phyloP scores from a whole-genome alignment of 441 rosid genomes.

The Viola pubescens region DNA sequence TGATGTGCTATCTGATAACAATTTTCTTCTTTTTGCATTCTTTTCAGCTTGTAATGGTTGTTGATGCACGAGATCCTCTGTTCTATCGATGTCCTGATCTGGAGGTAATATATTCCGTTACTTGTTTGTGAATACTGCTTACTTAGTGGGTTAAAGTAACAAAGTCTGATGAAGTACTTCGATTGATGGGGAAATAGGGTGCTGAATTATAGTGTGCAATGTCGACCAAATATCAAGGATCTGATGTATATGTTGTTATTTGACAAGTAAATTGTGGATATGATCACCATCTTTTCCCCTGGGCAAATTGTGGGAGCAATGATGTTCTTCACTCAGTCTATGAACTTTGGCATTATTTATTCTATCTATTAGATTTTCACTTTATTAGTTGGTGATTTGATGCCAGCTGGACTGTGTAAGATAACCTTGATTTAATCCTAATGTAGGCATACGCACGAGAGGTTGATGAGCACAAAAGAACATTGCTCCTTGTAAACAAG shows the following conservation, averaged over 20 bases:
- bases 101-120: slow-evolving; percentile 50
- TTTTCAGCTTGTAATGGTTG: slow-evolving; percentile 87
- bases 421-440: slow-evolving; percentile 9
- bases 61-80: slow-evolving; percentile 87
- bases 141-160: background rate
- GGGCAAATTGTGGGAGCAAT: background rate
- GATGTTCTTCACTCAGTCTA: too few relatives aligned
- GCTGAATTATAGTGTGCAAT: too few relatives aligned
- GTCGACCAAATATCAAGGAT: too few relatives aligned
- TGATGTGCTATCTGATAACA: background rate
- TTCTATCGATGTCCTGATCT: slow-evolving; percentile 92
- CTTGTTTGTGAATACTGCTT: slow-evolving; percentile 12
- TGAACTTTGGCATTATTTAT: too few relatives aligned
- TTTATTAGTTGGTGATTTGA: background rate
- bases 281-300: background rate
- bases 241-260: background rate
- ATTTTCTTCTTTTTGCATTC: background rate
- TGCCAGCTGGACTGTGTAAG: background rate
- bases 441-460: slow-evolving; percentile 69
- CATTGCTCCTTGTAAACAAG: slow-evolving; percentile 85
- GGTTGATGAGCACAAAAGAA: slow-evolving; percentile 61
- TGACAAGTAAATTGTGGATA: background rate
- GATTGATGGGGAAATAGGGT: too few relatives aligned
- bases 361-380: background rate
- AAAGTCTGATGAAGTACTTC: too few relatives aligned